Evolutionary conservation across 495 filamentous ascomycete species (phyloP).

Genomic region (Cairneyella variabilis): DNA sequence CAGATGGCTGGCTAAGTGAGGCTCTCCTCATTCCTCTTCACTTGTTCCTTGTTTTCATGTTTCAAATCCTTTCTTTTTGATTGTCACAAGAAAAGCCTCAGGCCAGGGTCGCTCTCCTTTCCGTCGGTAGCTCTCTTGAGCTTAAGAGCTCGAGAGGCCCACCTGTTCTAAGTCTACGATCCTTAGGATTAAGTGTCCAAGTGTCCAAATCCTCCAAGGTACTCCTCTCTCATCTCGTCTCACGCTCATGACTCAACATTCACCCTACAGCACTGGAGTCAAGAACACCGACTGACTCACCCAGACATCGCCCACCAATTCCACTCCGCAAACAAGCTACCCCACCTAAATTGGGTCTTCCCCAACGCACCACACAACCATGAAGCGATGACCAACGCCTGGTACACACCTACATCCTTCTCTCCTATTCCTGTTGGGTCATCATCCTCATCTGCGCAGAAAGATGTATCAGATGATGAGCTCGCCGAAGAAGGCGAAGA

Average conservation of each 20-base stretch:
- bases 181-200: too few species aligned
- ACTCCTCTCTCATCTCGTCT: too few species aligned
- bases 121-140: too few species aligned
- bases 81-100: too few species aligned
- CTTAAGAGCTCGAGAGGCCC: too few species aligned
- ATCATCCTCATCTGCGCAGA: slow-evolving; percentile 9
- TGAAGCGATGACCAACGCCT: slow-evolving; percentile 34
- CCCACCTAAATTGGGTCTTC: slow-evolving; percentile 37
- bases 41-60: neutral
- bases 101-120: too few species aligned
- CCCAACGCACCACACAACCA: slow-evolving; percentile 38
- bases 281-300: too few species aligned
- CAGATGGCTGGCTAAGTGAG: slow-evolving; percentile 34
- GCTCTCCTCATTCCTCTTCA: neutral
- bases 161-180: too few species aligned
- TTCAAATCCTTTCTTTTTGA: neutral
- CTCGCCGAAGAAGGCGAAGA: slow-evolving; percentile 33
- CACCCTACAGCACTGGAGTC: too few species aligned
- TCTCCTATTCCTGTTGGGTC: slow-evolving; percentile 29
- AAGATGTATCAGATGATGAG: slow-evolving; percentile 7
- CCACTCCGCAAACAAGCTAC: slow-evolving; percentile 35
- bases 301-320: slow-evolving; percentile 34
- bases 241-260: too few species aligned
- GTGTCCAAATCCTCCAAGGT: too few species aligned
- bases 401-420: slow-evolving; percentile 36